A percentile compares a stretch with the other conserved stretches of the same genome.
phyloP scores from a whole-genome alignment of 257 asterid genomes.

The Solanum virginianum region DNA sequence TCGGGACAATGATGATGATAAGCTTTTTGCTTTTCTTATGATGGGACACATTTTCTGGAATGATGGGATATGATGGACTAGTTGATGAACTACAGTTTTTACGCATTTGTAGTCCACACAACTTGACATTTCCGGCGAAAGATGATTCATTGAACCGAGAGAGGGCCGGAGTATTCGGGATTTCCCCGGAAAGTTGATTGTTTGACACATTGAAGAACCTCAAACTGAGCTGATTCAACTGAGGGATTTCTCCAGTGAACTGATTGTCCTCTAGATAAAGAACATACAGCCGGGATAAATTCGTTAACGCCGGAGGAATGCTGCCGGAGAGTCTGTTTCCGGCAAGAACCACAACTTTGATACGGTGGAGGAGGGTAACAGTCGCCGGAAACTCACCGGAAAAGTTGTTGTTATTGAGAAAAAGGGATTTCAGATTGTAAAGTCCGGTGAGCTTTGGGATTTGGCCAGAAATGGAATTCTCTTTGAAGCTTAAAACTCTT shows the following conservation, averaged over 20 bases:
- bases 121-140: conserved; percentile 33
- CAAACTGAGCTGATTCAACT: conserved; percentile 47
- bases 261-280: conserved; percentile 61
- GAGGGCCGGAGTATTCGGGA: conserved; percentile 43
- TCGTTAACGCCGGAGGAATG: conserved; percentile 37
- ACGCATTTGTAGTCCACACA: conserved; percentile 42
- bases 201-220: conserved; percentile 72
- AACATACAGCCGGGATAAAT: conserved; percentile 39
- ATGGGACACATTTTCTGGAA: conserved; percentile 3
- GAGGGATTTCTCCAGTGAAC: conserved; percentile 57
- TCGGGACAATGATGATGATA: conserved; percentile 25
- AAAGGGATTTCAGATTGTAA: conserved; percentile 61
- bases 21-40: conserved; percentile 21
- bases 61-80: conserved; percentile 37
- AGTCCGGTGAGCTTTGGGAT: conserved; percentile 63
- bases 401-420: conserved; percentile 50
- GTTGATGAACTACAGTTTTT: conserved; percentile 38
- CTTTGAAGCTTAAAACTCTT: conserved; percentile 74
- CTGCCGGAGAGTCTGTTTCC: conserved; percentile 48
- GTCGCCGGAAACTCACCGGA: conserved; percentile 52
- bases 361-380: conserved; percentile 46
- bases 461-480: conserved; percentile 54
- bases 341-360: conserved; percentile 51
- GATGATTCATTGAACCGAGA: conserved; percentile 44
- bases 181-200: conserved; percentile 50